Percentiles rank a stretch among this genome's conserved stretches.
Evolutionary conservation across 2,329 filamentous ascomycete genomes (phyloP).

Genomic region (Aspergillus sp.): DNA sequence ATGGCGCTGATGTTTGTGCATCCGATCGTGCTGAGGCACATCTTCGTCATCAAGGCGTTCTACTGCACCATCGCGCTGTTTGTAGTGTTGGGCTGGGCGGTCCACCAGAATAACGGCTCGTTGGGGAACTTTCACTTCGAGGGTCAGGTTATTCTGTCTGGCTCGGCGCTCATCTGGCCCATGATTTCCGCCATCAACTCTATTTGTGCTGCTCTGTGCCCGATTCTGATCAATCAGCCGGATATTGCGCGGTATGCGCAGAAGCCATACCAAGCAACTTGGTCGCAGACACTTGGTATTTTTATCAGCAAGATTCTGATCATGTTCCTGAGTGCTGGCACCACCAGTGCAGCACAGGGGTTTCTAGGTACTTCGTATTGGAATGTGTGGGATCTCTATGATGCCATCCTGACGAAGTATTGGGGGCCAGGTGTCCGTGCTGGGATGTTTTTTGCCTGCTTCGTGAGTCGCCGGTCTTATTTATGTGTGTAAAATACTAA

Average conservation of each 20-base stretch:
- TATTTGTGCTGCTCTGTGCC: conserved; percentile 41
- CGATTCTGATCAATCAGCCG: conserved; percentile 41
- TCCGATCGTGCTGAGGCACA: conserved; percentile 1
- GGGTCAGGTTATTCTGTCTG: conserved; percentile 23
- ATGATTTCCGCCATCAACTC: conserved; percentile 40
- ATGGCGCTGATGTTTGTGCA: conserved; percentile 5
- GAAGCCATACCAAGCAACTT: conserved; percentile 22
- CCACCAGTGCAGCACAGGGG: conserved; percentile 33
- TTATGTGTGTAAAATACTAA: neutral
- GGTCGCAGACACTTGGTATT: conserved; percentile 32
- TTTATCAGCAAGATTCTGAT: conserved; percentile 39
- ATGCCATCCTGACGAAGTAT: conserved; percentile 38
- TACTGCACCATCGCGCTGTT: conserved; percentile 21
- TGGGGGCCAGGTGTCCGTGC: conserved; percentile 38
- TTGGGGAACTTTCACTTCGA: conserved; percentile 12
- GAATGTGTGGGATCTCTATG: conserved; percentile 47
- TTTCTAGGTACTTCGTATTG: conserved; percentile 37
- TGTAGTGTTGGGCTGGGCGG: conserved; percentile 30
- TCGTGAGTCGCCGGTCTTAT: conserved; percentile 10
- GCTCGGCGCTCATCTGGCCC: conserved; percentile 27
- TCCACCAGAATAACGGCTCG: conserved; percentile 27
- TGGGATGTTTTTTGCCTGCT: conserved; percentile 38
- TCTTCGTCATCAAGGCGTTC: conserved; percentile 7
- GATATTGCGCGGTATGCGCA: conserved; percentile 41
- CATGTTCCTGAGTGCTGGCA: conserved; percentile 41